Evolutionary conservation across 768 basidiomycete species (phyloP), one percentile per base, ranked within the genome.

Genomic region (Lentinus tigrinus): DNA sequence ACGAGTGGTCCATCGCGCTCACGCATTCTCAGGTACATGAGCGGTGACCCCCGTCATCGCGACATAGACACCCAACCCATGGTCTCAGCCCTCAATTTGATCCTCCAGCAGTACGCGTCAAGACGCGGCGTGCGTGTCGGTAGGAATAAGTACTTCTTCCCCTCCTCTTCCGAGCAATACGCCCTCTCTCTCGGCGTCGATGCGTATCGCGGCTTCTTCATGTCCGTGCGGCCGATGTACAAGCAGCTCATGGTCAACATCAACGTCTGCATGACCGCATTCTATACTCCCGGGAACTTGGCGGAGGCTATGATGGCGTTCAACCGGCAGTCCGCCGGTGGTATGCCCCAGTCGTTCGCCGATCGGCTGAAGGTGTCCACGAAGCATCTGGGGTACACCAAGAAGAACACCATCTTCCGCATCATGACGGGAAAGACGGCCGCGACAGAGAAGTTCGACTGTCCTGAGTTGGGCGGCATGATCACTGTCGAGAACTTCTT

Each of bases 401-500:
- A 63, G 57, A 88, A 84, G 63, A 71, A 81, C 4, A 64, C 85
- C 26, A 65, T 71, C 39, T 61, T 60, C 36, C 64, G 62, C 6
- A 52, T 73, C 44, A 62, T 57, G 62, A 58, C 52, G 9, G 47
- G 43, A 38, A 58, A 62, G 34, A 65, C 67, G 0, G 57, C 69
- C 5, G 54, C 65, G 2, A 49, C 50, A 5, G 75, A 72, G 54
- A 69, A 62, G 13, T 93, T 93, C 68, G 68, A 78, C 3, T 82
- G 81, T 49, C 76, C 77, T 1, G 88, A 91, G 61, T 74, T 78
- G 36, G 83, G 82, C 0, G 81, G 81, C 3, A 70, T 56, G 31
- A 74, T 89, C 11, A 79, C 83, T 0, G 85, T 93, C 3, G 81
- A 85, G 60, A 66, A 83, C 1, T 92, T 84, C 65, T 91, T 91